Evolutionary conservation across 2,329 filamentous ascomycete species (phyloP).

Genomic region (Falciphora oryzae): DNA sequence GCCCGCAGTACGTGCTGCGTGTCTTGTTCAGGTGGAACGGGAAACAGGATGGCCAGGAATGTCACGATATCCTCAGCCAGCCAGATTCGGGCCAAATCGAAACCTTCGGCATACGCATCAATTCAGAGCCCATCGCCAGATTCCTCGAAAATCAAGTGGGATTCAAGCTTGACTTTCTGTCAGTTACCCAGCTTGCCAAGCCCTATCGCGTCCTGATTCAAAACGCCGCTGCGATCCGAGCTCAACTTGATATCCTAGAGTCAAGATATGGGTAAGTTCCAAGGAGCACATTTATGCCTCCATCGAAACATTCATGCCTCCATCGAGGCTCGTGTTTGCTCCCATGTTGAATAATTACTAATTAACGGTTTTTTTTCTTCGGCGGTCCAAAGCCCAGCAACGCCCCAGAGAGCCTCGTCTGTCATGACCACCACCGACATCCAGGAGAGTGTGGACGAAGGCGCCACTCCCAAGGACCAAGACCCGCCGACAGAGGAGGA

Average conservation of each 20-base stretch:
- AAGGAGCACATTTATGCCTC: too few relatives aligned
- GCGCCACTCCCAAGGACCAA: too few relatives aligned
- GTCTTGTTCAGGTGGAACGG: neutral
- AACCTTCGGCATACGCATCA: neutral
- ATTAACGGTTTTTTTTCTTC: too few relatives aligned
- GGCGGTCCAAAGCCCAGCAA: too few relatives aligned
- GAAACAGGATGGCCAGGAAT: neutral
- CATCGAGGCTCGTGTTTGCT: too few relatives aligned
- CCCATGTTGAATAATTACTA: too few relatives aligned
- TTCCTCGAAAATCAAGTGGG: neutral
- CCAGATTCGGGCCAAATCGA: neutral
- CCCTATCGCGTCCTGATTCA: neutral
- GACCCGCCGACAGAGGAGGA: too few relatives aligned
- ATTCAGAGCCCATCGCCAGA: neutral
- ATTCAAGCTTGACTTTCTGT: neutral
- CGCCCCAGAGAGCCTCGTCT: too few relatives aligned
- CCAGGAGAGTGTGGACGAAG: too few relatives aligned
- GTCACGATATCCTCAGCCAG: neutral
- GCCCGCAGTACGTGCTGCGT: neutral
- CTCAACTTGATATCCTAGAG: neutral
- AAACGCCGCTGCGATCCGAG: neutral
- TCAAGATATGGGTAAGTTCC: neutral
- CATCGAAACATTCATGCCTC: too few relatives aligned
- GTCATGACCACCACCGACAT: too few relatives aligned
- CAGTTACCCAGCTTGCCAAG: neutral